Base-by-base conservation (phyloP, 2,329 filamentous ascomycete species). In the Grosmannia huntii region DNA sequence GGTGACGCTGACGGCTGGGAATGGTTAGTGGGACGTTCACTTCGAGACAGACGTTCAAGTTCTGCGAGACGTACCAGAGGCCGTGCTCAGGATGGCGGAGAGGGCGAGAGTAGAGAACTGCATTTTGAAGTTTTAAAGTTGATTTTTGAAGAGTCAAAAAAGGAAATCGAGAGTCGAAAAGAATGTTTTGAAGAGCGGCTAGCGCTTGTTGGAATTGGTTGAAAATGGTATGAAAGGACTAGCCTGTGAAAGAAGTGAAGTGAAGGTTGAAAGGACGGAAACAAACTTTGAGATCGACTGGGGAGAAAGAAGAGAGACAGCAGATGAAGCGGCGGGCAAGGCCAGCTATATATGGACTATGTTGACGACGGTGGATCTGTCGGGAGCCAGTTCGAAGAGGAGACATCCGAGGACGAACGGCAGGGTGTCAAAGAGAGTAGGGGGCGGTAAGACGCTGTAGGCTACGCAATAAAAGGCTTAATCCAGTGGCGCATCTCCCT, bases 101-200 rank as follows among this genome's bases (percentile, higher is more conserved):
- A 78, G 66, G 62, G 71, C 67, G 64, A 78, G 65, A 61, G 74
- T 71, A 62, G 74, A 69, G 71, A 79, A 76, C 61, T 77, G 74
- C 80, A 83, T 83, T 62, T 73, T 79, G 71, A 66, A 61, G 60
- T 19, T 44, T 44, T 44, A n/a, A 52, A 6, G 16, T n/a, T n/a
- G 23, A 6, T 10, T 16, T 12, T 33, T 41, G 21, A 36, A 27
- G 10, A 46, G 23, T 28, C 4, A 9, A 62, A 65, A 63, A 64
- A 59, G 68, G 60, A 56, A 60, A 62, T 53, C 57, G 62, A 61
- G 52, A 59, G 59, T 65, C 65, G 59, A 62, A 71, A 71, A 65
- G 66, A 69, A 65, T 60, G 46, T 25, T 60, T 38, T 62, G 59
- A 59, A 48, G 27, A 65, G 76, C 76, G 75, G 70, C 75, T 77